Evolutionary conservation across 2,329 filamentous ascomycete genomes (phyloP), one percentile per base, ranked within the genome.

Genomic region (Sclerotinia borealis): DNA sequence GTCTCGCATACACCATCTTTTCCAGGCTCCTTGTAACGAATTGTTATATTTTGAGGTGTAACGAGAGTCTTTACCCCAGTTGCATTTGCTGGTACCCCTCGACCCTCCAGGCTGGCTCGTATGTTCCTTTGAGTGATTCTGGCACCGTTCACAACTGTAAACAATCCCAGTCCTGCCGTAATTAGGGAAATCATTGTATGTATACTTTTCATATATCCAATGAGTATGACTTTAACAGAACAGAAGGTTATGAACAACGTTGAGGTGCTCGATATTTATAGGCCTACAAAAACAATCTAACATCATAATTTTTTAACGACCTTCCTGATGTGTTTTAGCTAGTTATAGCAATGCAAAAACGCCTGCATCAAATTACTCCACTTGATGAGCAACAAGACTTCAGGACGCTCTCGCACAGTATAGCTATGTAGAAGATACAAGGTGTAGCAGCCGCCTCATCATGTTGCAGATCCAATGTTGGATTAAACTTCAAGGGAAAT

Each of bases 21-120:
- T 31, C 76, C 77, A 8, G 82, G 81, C 69, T 79, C 75, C 67
- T 80, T 80, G 69, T 79, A 79, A 4, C 76, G 75, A 41, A 81
- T 77, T 11, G 72, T 72, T 25, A 79, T 70, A 27, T 75, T 76
- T 22, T 77, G 72, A 59, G 77, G 72, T 15, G 78, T 77, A 19
- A 75, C 71, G 10, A 79, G 67, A 15, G 76, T 70, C 17, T 75
- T 75, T 1, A 79, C 66, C 5, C 74, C 76, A 51, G 75, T 73
- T 6, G 74, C 74, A 41, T 68, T 69, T 17, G 77, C 74, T 50
- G 79, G 78, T 31, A 78, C 76, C 51, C 79, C 77, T 43, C 75
- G 74, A 31, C 61, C 62, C 51, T 59, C 64, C 31, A 66, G 65
- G 39, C 61, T 65, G n/a, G 67, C 67, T 64, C 70, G 67, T 15